Evolutionary conservation across 352 stramenopile species (phyloP), one percentile per base, ranked within the genome.

Genomic region (Pythium periplocum): DNA sequence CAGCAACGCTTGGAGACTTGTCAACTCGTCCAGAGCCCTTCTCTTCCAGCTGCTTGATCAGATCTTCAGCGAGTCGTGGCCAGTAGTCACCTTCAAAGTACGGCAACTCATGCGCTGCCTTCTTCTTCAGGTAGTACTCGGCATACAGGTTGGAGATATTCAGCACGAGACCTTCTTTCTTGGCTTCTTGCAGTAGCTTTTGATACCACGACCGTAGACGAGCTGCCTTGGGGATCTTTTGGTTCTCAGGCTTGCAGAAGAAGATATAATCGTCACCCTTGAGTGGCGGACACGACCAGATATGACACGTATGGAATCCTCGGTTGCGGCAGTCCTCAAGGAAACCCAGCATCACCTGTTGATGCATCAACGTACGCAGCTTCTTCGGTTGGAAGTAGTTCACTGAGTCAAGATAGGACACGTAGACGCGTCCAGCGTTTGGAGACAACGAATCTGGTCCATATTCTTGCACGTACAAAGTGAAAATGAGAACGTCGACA

Each of bases 81-180:
- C 98, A 99, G 61, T 99, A 99, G 61, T 99, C 97, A 17, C 97
- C 97, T 70, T 99, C 97, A 69, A 99, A 98, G 69, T 99, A 99
- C 4, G 97, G 97, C 42, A 99, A 57, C 40, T 95, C 83, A 35
- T 91, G 77, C 1, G 84, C 84, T 12, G 77, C 71, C 57, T 93
- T 95, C 66, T 91, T 91, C 61, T 92, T 92, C 61, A 91, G 64
- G 46, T 93, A 95, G 43, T 95, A 93, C 54, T 93, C 84, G 31
- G 84, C 82, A 56, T 93, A 93, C 41, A 93, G 51, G 45, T 93
- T 93, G 26, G 79, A 92, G 8, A 93, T 87, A 31, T 83, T 92
- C 39, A 76, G 72, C 40, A 95, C 78, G 1, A 93, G 61, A 0
- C 83, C 83, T 53, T 93, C 77, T 47, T 90, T 85, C 55, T 93